Evolutionary conservation across 208 protist genomes (phyloP), one percentile per base, ranked within the genome.

Genomic region (Trypanosoma theileri): DNA sequence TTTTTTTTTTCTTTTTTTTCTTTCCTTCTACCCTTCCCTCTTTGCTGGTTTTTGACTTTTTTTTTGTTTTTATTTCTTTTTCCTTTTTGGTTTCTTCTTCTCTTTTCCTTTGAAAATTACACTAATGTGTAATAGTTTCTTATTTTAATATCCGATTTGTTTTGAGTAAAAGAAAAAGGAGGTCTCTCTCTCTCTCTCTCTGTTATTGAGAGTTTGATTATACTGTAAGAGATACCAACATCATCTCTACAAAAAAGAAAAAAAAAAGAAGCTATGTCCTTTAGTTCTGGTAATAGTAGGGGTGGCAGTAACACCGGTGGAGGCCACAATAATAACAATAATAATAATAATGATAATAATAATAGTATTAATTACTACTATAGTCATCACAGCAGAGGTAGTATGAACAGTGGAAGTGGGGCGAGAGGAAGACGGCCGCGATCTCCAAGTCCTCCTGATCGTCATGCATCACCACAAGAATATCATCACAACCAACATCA

Each of bases 361-460:
- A 56, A 56, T 35, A 56, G 24, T 35, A 56, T 24, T 21, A 56
- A 56, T 35, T 12, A 56, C 10, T 35, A 26, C 8, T 21, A 56
- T 11, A 22, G 9, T 24, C 19, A 35, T 17, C 1, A 35, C 19
- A 48, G 3, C 12, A 22, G 12, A 35, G 7, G 19, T 16, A 56
- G 12, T 14, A 35, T 31, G 52, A 16, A 16, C 11, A 56, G 52
- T 31, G 22, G 52, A 11, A 31, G 52, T 11, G 8, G 55, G 2
- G 31, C 3, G 19, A 44, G 56, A 44, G 14, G 10, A 19, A 52
- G 62, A n/a, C 52, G 70, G 13, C 62, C 19, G 56, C 60, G 61
- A 7, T 75, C 70, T 11, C 31, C 55, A 35, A 75, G 70, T 40
- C 70, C 70, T 40, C 70, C 70, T 24, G 56, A 69, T 0, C 31